Base-by-base conservation (phyloP, 331 rosid species). In the Phaseolus coccineus region DNA sequence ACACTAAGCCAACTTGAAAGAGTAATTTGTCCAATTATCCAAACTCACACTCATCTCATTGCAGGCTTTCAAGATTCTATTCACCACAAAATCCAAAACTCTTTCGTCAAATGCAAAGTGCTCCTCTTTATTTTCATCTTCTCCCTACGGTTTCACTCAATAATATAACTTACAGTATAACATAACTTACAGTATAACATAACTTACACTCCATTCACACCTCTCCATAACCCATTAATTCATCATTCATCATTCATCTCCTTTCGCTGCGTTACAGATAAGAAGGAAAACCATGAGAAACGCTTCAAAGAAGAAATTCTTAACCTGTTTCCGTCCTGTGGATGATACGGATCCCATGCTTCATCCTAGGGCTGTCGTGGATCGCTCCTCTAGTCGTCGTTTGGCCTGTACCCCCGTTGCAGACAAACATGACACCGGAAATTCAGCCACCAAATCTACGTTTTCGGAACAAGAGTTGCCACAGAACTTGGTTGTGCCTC, bases 321-420 rank as follows among this genome's bases (percentile, higher is more conserved):
- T 63, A 63, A 63, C 47, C 69, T 63, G 69, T 33, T 63, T 63
- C 69, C 69, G 69, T 66, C 71, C 71, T 2, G 71, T n/a, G 30
- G 50, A n/a, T 22, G 52, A 66, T 19, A 19, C 22, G 5, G 71
- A 66, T 39, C 0, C n/a, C 51, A 66, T 22, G 33, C 16, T 39
- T 3, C 52, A 66, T 1, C 7, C 71, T 2, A 10, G 28, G 12
- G 9, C 52, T 19, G 71, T 65, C 2, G 51, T 39, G 42, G 52
- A 39, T 66, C 77, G 64, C 42, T 33, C 90, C 2, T 14, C 81
- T n/a, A 74, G 67, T 61, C 50, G 64, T 19, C 82, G 85, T 65
- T 84, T 82, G 9, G 30, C 80, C 4, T 86, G 64, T 35, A 28
- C 69, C 25, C 58, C 47, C 42, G 55, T 73, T 10, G 63, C 77